Conservation (phyloP, 2,329 filamentous ascomycete species). For the Pseudogymnoascus verrucosus region DNA sequence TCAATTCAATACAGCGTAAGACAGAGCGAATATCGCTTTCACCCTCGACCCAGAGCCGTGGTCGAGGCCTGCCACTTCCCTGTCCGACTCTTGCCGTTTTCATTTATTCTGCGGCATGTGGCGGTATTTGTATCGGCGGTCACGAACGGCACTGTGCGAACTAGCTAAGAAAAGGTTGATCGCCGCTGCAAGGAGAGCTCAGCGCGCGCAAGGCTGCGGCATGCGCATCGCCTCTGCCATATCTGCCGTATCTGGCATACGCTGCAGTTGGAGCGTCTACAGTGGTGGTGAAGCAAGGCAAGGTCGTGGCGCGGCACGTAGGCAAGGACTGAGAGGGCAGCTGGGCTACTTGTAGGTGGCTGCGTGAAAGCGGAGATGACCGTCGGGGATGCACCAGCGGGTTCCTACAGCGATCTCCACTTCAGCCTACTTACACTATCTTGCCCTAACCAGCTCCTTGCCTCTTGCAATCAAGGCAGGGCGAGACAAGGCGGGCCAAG, state of each 20-base stretch:
- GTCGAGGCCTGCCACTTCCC: background rate
- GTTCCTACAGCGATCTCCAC: background rate
- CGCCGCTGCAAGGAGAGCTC: background rate
- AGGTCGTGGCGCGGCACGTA: background rate
- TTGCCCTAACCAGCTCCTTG: background rate
- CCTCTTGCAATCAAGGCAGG: background rate
- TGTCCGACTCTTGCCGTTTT: background rate
- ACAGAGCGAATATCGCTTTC: background rate
- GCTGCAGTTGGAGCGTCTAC: background rate
- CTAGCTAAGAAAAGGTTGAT: background rate
- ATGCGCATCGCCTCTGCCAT: background rate
- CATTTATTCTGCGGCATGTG: background rate
- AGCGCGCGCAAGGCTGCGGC: background rate
- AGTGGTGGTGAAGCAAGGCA: background rate
- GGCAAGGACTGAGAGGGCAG: background rate
- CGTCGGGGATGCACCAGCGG: background rate
- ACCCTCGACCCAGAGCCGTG: background rate
- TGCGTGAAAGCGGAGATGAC: background rate
- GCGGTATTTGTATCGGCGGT: background rate
- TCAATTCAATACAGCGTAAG: background rate
- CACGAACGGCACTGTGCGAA: background rate
- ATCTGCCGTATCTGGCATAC: background rate
- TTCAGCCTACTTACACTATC: background rate
- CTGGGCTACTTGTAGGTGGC: background rate
- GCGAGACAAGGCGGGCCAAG: background rate